These are phyloP conservation scores for Cyberlindnera maritima DNA, from an alignment of 805 yeast genomes.

Conservation along the genomic window DNA sequence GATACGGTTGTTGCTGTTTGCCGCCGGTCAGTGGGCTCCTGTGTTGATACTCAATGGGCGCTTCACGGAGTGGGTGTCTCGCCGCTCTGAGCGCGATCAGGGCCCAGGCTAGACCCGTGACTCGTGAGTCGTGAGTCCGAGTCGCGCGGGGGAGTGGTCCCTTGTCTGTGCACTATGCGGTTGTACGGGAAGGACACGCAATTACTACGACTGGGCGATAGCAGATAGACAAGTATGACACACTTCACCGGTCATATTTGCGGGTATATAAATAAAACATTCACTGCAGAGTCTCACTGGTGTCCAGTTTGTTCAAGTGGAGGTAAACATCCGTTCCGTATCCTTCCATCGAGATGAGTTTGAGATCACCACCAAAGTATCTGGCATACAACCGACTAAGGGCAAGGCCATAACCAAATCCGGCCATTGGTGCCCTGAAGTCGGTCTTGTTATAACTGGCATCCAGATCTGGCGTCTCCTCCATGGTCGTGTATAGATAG, in stretches of 20 bases:
- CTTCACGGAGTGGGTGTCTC: too few relatives aligned
- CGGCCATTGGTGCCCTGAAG: slow-evolving; percentile 90
- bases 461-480: slow-evolving; percentile 57
- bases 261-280: not conserved
- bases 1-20: too few relatives aligned
- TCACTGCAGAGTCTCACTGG: slow-evolving; percentile 31
- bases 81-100: too few relatives aligned
- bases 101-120: too few relatives aligned
- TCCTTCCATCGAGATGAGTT: slow-evolving; percentile 87
- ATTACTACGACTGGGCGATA: too few relatives aligned
- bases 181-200: too few relatives aligned
- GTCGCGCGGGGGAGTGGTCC: too few relatives aligned
- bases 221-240: too few relatives aligned
- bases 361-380: slow-evolving; percentile 88
- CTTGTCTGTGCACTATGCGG: too few relatives aligned
- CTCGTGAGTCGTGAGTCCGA: too few relatives aligned
- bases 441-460: slow-evolving; percentile 48
- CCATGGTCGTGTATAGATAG: slow-evolving; percentile 84
- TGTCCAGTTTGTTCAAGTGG: slow-evolving; percentile 76
- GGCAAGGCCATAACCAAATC: slow-evolving; percentile 90
- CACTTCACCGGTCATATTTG: not conserved
- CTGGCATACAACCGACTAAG: slow-evolving; percentile 82
- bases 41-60: too few relatives aligned
- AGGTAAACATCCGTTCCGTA: slow-evolving; percentile 91
- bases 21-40: too few relatives aligned